Evolutionary conservation across 2,329 filamentous ascomycete genomes (phyloP).

Genomic region (Colletotrichum sansevieriae): DNA sequence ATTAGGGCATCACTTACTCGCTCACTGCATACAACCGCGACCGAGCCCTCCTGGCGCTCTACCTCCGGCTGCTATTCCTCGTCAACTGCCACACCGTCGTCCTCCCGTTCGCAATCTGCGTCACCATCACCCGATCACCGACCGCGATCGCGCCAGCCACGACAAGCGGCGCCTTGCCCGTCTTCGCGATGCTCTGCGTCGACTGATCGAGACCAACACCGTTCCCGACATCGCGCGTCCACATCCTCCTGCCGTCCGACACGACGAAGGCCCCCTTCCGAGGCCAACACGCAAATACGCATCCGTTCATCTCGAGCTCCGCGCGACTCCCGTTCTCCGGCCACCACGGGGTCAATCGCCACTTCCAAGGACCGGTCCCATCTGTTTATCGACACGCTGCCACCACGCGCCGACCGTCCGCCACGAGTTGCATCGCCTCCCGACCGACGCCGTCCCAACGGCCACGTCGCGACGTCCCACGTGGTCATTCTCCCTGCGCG

Average conservation of each 20-base stretch:
- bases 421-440: slow-evolving; percentile 28
- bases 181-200: slow-evolving; percentile 36
- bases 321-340: slow-evolving; percentile 18
- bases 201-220: slow-evolving; percentile 38
- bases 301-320: slow-evolving; percentile 35
- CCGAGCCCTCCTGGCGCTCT: background rate
- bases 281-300: slow-evolving; percentile 27
- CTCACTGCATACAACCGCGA: too few species aligned
- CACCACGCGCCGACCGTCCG: slow-evolving; percentile 14
- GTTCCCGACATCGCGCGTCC: slow-evolving; percentile 23
- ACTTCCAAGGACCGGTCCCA: slow-evolving; percentile 9
- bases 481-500: slow-evolving; percentile 16
- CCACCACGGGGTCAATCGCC: slow-evolving; percentile 36
- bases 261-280: slow-evolving; percentile 23
- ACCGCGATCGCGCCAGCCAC: slow-evolving; percentile 17
- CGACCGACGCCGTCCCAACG: slow-evolving; percentile 15
- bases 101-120: slow-evolving; percentile 30
- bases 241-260: slow-evolving; percentile 26
- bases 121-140: slow-evolving; percentile 25
- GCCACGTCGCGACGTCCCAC: slow-evolving; percentile 21
- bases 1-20: slow-evolving; percentile 3
- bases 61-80: background rate
- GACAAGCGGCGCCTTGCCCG: slow-evolving; percentile 31
- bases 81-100: slow-evolving; percentile 33
- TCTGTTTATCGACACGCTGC: slow-evolving; percentile 13